Percentiles rank a stretch among this genome's conserved stretches.
Evolutionary conservation across 129 eudicot species (phyloP).

Genomic region (Calendula officinalis): DNA sequence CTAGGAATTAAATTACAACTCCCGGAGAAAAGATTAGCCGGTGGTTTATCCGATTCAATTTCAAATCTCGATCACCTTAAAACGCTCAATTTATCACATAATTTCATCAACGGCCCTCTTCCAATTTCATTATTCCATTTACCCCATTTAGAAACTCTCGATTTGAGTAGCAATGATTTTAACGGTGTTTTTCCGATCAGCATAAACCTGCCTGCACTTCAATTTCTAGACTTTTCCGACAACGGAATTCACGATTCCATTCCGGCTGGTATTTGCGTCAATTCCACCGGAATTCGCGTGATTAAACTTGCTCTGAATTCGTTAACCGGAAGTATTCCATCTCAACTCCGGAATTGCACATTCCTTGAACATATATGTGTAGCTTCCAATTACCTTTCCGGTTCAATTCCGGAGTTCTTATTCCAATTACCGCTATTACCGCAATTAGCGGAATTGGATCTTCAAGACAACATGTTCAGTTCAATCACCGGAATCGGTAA

Average conservation of each 20-base stretch:
- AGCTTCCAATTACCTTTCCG: slow-evolving; percentile 2
- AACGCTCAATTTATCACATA: background rate
- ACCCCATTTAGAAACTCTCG: background rate
- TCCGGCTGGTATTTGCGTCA: slow-evolving; percentile 5
- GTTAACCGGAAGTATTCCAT: background rate
- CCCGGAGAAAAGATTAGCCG: background rate
- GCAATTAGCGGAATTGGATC: background rate
- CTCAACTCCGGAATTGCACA: background rate
- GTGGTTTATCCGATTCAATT: background rate
- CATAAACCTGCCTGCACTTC: background rate
- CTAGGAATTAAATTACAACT: background rate
- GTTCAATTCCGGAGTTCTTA: slow-evolving; percentile 1
- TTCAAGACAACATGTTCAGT: slow-evolving; percentile 7
- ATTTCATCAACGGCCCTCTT: background rate
- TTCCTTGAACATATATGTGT: slow-evolving; percentile 11
- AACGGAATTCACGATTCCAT: background rate
- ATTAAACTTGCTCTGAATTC: background rate
- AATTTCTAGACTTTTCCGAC: background rate
- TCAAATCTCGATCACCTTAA: background rate
- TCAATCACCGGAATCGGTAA: background rate
- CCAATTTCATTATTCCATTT: background rate
- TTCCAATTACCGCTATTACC: slow-evolving; percentile 4
- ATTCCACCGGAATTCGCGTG: slow-evolving; percentile 1
- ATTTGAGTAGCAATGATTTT: slow-evolving; percentile 15
- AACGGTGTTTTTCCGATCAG: background rate